Base-by-base conservation (phyloP, 148 eudicot genomes). In the Drosera capensis region DNA sequence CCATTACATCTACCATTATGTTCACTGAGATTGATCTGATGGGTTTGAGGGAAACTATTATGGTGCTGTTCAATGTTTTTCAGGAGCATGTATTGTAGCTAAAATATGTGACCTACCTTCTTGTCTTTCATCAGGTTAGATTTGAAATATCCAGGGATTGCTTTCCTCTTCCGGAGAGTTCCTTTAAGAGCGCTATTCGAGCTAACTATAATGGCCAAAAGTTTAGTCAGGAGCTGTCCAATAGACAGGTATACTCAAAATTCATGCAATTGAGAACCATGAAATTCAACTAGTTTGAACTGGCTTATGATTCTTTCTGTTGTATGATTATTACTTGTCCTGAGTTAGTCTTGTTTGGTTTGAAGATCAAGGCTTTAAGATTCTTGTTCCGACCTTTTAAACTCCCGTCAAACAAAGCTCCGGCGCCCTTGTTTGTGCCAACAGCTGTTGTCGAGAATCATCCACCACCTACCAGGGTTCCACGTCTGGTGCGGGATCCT, bases 121-220 rank as follows among this genome's bases (percentile, higher is more conserved):
- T 28, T 28, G 4, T 28, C 31, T 28, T 3, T 28, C 31, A 24
- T 18, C 60, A 83, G 94, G 87, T 84, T 30, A 76, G 63, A 45
- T 84, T 84, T 29, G 55, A 55, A 20, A 76, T 79, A 65, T 40
- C 14, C 28, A 65, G 54, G 49, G 88, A 76, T 30, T 84, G 81
- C 61, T 63, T 84, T 49, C 94, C 94, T 48, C 30, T 79, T 48
- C 77, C 67, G 18, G 79, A 76, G 66, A 71, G 58, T 45, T 56
- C 54, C 51, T 70, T 79, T 36, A 79, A 51, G 53, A 55, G 46
- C 35, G 75, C 70, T 54, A 73, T 79, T 30, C 41, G 46, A 66
- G 71, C 66, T 42, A 83, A 73, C 43, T 79, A 76, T 55, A 37
- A 36, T 8, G 61, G 71, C 17, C 45, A 23, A 42, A 74, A 80